Conservation (phyloP, 192 early-diverging fungal genomes). For the Chytriomyces sp. region DNA sequence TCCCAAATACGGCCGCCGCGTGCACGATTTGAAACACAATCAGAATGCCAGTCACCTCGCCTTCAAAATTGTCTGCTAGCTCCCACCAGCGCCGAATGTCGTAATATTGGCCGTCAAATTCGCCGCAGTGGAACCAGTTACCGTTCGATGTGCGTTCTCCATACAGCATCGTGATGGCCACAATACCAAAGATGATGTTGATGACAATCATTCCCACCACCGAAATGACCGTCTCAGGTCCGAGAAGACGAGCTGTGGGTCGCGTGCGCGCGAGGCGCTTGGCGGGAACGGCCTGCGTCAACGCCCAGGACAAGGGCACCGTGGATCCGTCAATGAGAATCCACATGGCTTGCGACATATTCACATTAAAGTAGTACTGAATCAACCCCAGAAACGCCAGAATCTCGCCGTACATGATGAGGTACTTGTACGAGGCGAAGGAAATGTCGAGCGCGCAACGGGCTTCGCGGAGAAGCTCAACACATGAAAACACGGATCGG, state of each 20-base stretch:
- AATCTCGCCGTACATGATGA: conserved; percentile 68
- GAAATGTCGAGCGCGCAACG: conserved; percentile 74
- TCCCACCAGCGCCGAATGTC: conserved; percentile 78
- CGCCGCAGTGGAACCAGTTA: conserved; percentile 75
- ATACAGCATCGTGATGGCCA: conserved; percentile 64
- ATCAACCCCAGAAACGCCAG: conserved; percentile 69
- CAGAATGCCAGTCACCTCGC: conserved; percentile 62
- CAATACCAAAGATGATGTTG: conserved; percentile 68
- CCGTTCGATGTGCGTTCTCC: conserved; percentile 43
- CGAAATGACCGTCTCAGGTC: conserved; percentile 70
- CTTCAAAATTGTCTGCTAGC: conserved; percentile 81
- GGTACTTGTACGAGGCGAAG: conserved; percentile 76
- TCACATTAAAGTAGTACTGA: conserved; percentile 75
- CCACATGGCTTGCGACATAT: conserved; percentile 72
- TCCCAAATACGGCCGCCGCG: conserved; percentile 68
- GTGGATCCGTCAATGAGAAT: conserved; percentile 74
- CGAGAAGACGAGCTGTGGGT: conserved; percentile 78
- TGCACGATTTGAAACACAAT: conserved; percentile 74
- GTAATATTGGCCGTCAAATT: conserved; percentile 69
- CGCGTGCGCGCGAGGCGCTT: conserved; percentile 54
- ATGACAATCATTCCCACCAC: conserved; percentile 70
- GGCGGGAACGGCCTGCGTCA: conserved; percentile 69
- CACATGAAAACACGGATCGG: conserved; percentile 66
- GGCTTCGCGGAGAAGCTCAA: conserved; percentile 73
- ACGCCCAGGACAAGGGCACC: conserved; percentile 62